Evolutionary conservation across 345 rosid species (phyloP).

Genomic region (Lepidium africanum): DNA sequence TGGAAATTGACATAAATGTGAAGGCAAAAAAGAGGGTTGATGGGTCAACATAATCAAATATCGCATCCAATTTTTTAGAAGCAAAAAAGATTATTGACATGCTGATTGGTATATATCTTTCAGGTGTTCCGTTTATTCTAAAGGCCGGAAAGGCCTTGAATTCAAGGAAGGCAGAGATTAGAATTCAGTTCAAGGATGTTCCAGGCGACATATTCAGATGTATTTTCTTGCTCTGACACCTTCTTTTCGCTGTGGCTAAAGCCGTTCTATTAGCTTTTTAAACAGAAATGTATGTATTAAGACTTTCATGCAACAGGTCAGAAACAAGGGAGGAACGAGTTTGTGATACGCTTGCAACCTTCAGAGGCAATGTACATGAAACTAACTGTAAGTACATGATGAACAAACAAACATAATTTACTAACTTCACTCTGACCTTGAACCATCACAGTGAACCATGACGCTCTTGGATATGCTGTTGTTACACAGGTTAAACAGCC

Average conservation of each 20-base stretch:
- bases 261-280: neutral
- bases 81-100: neutral
- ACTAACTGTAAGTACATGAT: constrained; percentile 55
- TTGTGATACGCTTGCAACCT: constrained; percentile 94
- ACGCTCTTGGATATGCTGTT: constrained; percentile 9
- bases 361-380: constrained; percentile 97
- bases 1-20: neutral
- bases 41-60: neutral
- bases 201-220: constrained; percentile 93
- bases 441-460: neutral
- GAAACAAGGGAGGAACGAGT: constrained; percentile 95
- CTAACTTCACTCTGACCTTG: neutral
- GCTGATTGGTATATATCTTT: constrained; percentile 6
- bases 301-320: constrained; percentile 36
- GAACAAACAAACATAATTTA: neutral
- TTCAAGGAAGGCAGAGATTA: constrained; percentile 94
- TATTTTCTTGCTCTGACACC: constrained; percentile 14
- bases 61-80: neutral
- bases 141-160: constrained; percentile 94
- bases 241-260: neutral
- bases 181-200: constrained; percentile 90
- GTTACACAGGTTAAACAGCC: constrained; percentile 84
- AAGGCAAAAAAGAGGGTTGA: neutral
- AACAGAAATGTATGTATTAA: neutral
- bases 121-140: constrained; percentile 88